A percentile compares a stretch with the other conserved stretches of the same genome.
phyloP scores from a whole-genome alignment of 2,329 filamentous ascomycete species.

The Sodiomyces alkalinus region DNA sequence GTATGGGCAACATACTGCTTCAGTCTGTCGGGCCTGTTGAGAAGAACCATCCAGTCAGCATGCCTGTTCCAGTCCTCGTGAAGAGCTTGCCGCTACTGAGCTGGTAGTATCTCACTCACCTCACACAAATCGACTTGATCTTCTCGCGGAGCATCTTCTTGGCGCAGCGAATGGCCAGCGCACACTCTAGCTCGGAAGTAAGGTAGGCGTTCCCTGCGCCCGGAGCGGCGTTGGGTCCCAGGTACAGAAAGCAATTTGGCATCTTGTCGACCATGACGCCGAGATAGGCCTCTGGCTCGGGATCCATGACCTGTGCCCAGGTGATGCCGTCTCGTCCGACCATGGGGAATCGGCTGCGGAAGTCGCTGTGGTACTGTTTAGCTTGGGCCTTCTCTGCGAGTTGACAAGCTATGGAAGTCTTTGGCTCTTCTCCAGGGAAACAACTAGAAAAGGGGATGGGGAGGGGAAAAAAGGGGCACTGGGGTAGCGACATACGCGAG shows the following conservation, averaged over 20 bases:
- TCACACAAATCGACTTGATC: not conserved
- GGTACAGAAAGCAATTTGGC: slow-evolving; percentile 1
- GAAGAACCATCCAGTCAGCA: slow-evolving; percentile 1
- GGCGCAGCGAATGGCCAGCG: not conserved
- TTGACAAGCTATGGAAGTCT: too few relatives aligned
- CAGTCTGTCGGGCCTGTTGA: too few relatives aligned
- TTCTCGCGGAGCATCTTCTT: not conserved
- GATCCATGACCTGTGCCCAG: slow-evolving; percentile 1
- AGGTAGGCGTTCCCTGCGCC: not conserved
- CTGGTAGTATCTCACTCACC: not conserved
- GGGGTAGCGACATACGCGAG: too few relatives aligned
- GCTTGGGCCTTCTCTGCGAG: too few relatives aligned
- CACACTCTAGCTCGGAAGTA: not conserved
- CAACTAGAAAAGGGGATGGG: too few relatives aligned
- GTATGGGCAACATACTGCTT: too few relatives aligned
- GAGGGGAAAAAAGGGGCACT: too few relatives aligned
- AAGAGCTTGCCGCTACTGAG: too few relatives aligned
- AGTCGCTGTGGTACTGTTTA: too few relatives aligned
- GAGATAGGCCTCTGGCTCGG: not conserved
- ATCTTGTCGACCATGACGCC: not conserved
- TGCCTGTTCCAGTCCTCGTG: not conserved
- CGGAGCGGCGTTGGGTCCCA: not conserved
- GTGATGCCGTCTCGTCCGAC: not conserved
- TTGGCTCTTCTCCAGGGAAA: too few relatives aligned
- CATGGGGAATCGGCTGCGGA: too few relatives aligned